Evolutionary conservation across 257 asterid species (phyloP).

Genomic region (Ajuga chamaepitys): DNA sequence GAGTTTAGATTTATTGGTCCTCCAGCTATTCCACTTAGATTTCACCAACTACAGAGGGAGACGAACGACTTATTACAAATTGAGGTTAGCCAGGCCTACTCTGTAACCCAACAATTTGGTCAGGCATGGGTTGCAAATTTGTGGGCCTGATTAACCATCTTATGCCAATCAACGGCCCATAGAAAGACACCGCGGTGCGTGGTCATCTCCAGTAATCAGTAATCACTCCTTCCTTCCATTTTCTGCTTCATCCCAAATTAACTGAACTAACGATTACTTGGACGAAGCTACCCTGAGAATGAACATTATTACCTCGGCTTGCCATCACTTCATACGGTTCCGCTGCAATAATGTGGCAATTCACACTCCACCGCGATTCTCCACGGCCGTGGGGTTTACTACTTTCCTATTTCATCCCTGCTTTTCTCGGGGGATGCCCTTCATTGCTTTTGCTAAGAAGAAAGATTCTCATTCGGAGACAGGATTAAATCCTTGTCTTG

Average conservation of each 20-base stretch:
- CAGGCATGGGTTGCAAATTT: too few species aligned
- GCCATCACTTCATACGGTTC: conserved; percentile 4
- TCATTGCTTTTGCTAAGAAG: conserved; percentile 33
- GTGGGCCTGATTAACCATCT: too few species aligned
- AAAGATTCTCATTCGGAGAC: conserved; percentile 35
- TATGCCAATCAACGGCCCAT: too few species aligned
- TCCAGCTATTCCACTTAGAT: too few species aligned
- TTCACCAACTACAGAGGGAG: too few species aligned
- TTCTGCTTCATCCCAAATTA: not conserved
- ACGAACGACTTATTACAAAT: too few species aligned
- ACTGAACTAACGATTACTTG: conserved; percentile 15
- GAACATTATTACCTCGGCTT: conserved; percentile 21
- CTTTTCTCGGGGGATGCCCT: conserved; percentile 13
- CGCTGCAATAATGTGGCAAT: not conserved
- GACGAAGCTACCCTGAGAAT: conserved; percentile 9
- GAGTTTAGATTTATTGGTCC: too few species aligned
- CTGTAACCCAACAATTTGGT: too few species aligned
- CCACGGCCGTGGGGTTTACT: conserved; percentile 5
- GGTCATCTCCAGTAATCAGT: too few species aligned
- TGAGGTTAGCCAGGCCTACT: too few species aligned
- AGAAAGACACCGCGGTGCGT: too few species aligned
- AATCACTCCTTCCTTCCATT: not conserved
- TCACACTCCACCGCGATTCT: conserved; percentile 14
- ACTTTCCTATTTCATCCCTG: conserved; percentile 22
- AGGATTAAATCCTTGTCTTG: conserved; percentile 34